Base-by-base conservation (phyloP, 2,329 filamentous ascomycete genomes). In the Domatiomyces globalis region DNA sequence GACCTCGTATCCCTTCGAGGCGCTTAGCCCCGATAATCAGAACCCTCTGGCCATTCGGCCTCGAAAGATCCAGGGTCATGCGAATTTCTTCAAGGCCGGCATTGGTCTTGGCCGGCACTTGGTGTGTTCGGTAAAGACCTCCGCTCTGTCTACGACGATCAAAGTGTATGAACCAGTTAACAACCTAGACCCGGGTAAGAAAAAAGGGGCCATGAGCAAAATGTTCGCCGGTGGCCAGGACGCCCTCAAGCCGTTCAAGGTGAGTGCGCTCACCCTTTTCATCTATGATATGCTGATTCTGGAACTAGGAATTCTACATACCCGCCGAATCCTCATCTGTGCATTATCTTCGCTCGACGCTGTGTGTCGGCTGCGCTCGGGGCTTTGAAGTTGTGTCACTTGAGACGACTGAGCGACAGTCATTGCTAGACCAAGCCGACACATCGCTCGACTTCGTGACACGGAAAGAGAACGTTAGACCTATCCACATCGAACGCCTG, bases 121-220 rank as follows among this genome's bases (percentile, higher is more conserved):
- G 50, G 92, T 98, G 27, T 96, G 90, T 70, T 94, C 87, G 60
- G 92, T 96, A 63, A 96, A 95, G 73, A 94, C 87, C 43, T 90
- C 85, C 17, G 86, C 89, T 2, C 73, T 96, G 29, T 95, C 87
- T 49, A 94, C 87, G 12, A 96, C 90, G 1, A 95, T 98, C 73
- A 96, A 96, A 70, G 92, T 96, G n/a, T 96, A 87, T 69, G 90
- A 98, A 70, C 92, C 92, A 1, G 95, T 94, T 70, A 92, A 96
- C 65, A 85, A 87, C 56, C 84, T 94, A 76, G 84, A 85, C 50
- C 92, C 89, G 72, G 87, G 86, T 53, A 94, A 92, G 73, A 95
- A 94, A 73, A 94, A 95, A 66, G 92, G 89, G 63, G 90, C 92
- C 17, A 83, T 98, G 54, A 84, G 86, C 59, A 95, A 94, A 71